Base-by-base conservation (phyloP, 2,329 filamentous ascomycete genomes). In the Alternaria longipes region DNA sequence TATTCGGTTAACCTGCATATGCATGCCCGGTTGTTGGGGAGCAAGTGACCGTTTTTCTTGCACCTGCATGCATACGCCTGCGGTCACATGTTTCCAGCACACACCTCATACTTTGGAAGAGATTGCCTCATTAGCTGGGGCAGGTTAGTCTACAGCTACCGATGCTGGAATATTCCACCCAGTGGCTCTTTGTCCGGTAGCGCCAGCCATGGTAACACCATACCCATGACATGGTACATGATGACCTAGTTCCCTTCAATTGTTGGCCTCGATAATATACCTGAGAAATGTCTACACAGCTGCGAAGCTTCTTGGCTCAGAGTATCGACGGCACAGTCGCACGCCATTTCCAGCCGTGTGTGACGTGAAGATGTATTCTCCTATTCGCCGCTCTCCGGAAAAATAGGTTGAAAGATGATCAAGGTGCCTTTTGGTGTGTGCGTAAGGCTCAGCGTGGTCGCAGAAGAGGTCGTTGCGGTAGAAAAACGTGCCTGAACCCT, bases 1-100 rank as follows among this genome's bases (percentile, higher is more conserved):
- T 52, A 34, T 24, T 59, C 53, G 56, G 53, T 47, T 65, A 55
- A 63, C 55, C 34, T 63, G 63, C 60, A 65, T 63, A 60, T 60
- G 63, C 63, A 60, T 34, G 47, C 36, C 58, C 49, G 51, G 47
- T 16, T 55, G 38, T 36, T 36, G 32, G 32, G 49, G 28, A 50
- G 26, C 18, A 14, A 53, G 47, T 64, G 55, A 55, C 45, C 45
- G 52, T 50, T 54, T 55, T 40, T 50, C 47, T 50, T 56, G 51
- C 58, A 42, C 52, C 36, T 62, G 63, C 59, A 68, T 69, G 66
- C 66, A 68, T 65, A 38, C 14, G 32, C 36, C 36, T 46, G 28
- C 54, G 53, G 55, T 67, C 62, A 65, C 62, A 64, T 68, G 65
- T 55, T 64, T 59, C 52, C 24, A 41, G 47, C 36, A 50, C 60